Evolutionary conservation across 2,329 filamentous ascomycete species (phyloP), one percentile per base, ranked within the genome.

Genomic region (Nannizziopsis barbatae): DNA sequence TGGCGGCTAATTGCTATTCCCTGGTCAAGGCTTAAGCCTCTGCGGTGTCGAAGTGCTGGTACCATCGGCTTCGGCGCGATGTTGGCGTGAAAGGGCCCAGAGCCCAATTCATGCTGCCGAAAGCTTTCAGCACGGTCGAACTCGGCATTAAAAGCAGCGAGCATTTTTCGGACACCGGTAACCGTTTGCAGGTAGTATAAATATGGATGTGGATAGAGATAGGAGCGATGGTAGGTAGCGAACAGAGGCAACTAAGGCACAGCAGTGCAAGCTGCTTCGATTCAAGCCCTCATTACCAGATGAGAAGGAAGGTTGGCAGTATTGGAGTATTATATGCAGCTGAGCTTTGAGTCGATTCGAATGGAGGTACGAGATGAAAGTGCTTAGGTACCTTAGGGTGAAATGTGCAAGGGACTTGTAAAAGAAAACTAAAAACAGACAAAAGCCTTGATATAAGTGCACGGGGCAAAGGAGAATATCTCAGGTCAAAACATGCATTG

Each of bases 1-100:
- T 48, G 50, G 10, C 47, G 39, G 22, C 44, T 45, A n/a, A 33
- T 45, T 15, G 46, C 41, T 17, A 54, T 33, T n/a, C 53, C 51
- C 12, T 50, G 84, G 70, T 93, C 86, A 60, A 93, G 75, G 71
- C 85, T 92, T 71, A 89, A 80, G 62, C 88, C 89, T 66, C 86
- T 78, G 69, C 86, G 82, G 70, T 93, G 86, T 65, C 74, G 71
- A 58, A 66, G 67, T 57, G 59, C 57, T 43, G 65, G 65, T 2
- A 33, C 32, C 9, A 37, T 27, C 5, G 40, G 40, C 14, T 36
- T 47, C 2, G 42, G 22, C 4, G 12, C 17, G 17, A 20, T 51
- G 70, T 68, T 30, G 30, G 11, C 27, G 1, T 36, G 37, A 20
- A 39, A 11, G 15, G 35, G 18, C 17, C 22, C 46, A 20, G 40